Evolutionary conservation across 768 basidiomycete genomes (phyloP), one percentile per base, ranked within the genome.

Genomic region (Rhodotorula kratochvilovae): DNA sequence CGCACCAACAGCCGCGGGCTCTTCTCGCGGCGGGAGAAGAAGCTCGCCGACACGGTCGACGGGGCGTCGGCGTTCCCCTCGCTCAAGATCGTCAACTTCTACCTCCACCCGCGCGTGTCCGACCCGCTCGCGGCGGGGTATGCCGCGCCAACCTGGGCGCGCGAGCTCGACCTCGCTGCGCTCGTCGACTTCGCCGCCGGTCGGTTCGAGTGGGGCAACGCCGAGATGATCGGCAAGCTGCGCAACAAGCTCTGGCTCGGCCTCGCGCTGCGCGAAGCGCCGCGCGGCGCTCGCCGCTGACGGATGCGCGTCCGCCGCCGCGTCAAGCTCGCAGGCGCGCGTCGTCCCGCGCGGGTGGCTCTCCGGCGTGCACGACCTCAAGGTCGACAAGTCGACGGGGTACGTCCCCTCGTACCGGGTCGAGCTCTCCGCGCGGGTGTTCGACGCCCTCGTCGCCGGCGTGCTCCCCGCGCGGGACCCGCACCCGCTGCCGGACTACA

Each of bases 161-260:
- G 33, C 19, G n/a, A 36, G 6, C 2, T 66, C 45, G 66, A 70
- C 48, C 0, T 70, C 17, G 35, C 29, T 2, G 61, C 62, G 2
- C 31, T 74, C 19, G 42, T 67, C 25, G 36, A 13, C 13, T 74
- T 50, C 53, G 48, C 48, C 7, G 36, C 29, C 25, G 13, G 35
- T 31, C 61, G 21, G 68, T 74, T 74, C 55, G 66, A 70, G 43
- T 74, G 68, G 68, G 55, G 62, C 5, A 25, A 67, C 53, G 68
- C 60, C 27, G 66, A 70, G 27, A 21, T 70, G 21, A 8, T 25
- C 5, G 16, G 29, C 25, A 39, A 53, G 23, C 35, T 64, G 36
- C 35, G 68, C 2, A 70, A 45, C 51, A 39, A 50, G 21, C 29
- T 70, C 7, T 74, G 66, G 66, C 27, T 45, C 19, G 66, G 57